Evolutionary conservation across 768 basidiomycete genomes (phyloP).

Genomic region (Suillus weaverae): DNA sequence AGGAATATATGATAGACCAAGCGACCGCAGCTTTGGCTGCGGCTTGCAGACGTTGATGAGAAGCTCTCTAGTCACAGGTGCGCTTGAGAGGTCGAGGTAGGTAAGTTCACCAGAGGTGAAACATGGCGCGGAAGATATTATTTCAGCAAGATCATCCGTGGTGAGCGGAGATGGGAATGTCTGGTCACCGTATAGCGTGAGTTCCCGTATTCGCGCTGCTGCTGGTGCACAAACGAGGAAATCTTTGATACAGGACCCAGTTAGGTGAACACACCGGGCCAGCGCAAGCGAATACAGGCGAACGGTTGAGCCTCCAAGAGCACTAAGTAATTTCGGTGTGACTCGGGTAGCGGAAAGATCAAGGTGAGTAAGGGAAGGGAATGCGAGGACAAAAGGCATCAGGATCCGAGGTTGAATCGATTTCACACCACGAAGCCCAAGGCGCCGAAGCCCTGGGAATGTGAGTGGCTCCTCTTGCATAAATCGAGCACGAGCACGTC

Average conservation of each 20-base stretch:
- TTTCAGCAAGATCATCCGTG: conserved; percentile 60
- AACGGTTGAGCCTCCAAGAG: conserved; percentile 66
- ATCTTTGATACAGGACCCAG: conserved; percentile 71
- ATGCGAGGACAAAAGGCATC: conserved; percentile 72
- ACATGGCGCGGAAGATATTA: conserved; percentile 76
- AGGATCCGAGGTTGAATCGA: conserved; percentile 71
- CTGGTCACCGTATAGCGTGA: conserved; percentile 87
- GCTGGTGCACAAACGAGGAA: conserved; percentile 73
- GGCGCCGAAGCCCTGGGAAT: conserved; percentile 72
- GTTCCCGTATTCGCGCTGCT: conserved; percentile 62
- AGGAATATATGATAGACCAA: conserved; percentile 88
- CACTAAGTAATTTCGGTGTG: conserved; percentile 69
- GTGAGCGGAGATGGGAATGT: conserved; percentile 78
- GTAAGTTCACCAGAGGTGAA: conserved; percentile 72
- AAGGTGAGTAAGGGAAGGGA: conserved; percentile 85
- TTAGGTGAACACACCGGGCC: conserved; percentile 82
- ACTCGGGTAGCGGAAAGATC: conserved; percentile 90
- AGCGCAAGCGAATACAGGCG: conserved; percentile 79
- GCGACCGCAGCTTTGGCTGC: conserved; percentile 77
- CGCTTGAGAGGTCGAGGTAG: conserved; percentile 89
- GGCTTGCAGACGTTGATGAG: conserved; percentile 50
- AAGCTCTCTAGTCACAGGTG: conserved; percentile 63
- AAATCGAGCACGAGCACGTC: conserved; percentile 35
- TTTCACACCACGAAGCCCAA: conserved; percentile 81
- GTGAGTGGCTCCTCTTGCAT: conserved; percentile 49